Evolutionary conservation across 2,329 filamentous ascomycete species (phyloP), one percentile per base, ranked within the genome.

Genomic region (Claviceps spartinae): DNA sequence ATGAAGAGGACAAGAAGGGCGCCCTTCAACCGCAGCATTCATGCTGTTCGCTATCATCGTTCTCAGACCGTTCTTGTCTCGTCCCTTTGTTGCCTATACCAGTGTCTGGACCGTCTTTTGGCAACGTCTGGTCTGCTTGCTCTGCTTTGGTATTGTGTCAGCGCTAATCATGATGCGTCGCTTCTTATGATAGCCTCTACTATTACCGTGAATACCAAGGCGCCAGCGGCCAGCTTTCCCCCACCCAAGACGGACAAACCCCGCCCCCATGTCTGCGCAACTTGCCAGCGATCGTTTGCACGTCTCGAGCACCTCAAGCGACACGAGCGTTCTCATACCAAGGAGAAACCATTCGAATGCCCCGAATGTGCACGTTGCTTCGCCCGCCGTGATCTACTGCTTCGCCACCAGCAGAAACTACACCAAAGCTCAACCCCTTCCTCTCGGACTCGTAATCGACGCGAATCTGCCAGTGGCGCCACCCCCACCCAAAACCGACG

Each of bases 311-410:
- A 98, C 67, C 73, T 98, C 59, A 98, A 98, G 73, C 85, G 93
- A 55, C 93, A 98, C 69, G 93, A 97, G 71, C 82, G 93, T 56
- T 95, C 89, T n/a, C 90, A 96, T 66, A 96, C 90, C 45, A 96
- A 98, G 68, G 90, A 98, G 72, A 98, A 98, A 74, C 93, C 93
- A 1, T 98, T 98, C 62, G 89, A 96, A 69, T 98, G 93, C 63
- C 88, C 88, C 30, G 88, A 97, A 67, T 98, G 93, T 69, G 79
- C 88, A 40, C 76, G 93, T 70, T 97, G 93, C 71, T 98, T 98
- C 69, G 93, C 93, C 54, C 82, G 93, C 55, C 82, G 93, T 58
- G 93, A 98, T 68, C 71, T 98, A 59, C 77, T 98, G 52, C 74
- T 98, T 58, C 82, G 93, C 54, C 93, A 98, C 70, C 93, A 98